Base-by-base conservation (phyloP, 257 asterid genomes). In the Forsythia viridissima region DNA sequence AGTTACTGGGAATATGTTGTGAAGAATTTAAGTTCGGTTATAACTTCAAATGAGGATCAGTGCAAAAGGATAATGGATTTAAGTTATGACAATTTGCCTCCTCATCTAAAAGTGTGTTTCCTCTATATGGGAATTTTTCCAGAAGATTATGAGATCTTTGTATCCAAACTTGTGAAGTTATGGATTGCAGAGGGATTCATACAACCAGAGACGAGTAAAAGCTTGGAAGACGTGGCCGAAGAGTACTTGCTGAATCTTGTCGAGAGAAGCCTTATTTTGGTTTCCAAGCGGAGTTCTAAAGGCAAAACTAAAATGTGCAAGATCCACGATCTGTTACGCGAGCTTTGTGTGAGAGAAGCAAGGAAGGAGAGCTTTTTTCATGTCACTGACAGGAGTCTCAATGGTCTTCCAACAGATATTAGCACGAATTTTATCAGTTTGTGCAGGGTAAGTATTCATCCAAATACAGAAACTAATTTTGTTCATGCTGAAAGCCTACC, bases 61-160 rank as follows among this genome's bases (percentile, higher is more conserved):
- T 73, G 1, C 13, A 8, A 3, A 15, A 79, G 20, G 6, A 3
- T 67, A 3, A 4, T 80, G 5, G n/a, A 48, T 20, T 10, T 69
- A 20, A 80, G 80, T 36, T 76, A 80, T 59, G 70, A 16, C 5
- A 52, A 80, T 30, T 18, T 80, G 11, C 80, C 80, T 11, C 63
- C 70, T 46, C 9, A 1, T 46, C 42, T 80, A n/a, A 57, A 36
- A 20, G 13, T 9, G 0, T 80, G 84, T 51, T 44, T 80, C 20
- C 80, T 80, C 6, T 80, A 80, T 46, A 70, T 75, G 13, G 80
- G 73, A 36, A 76, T 72, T 39, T 80, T 80, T 5, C 46, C 55
- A 6, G 21, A 43, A 30, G 77, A 70, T 20, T 4, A 37, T 2
- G 55, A 40, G 1, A 70, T 80, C 65, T 20, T 5, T 3, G 67